phyloP scores from a whole-genome alignment of 768 basidiomycete genomes.

The Tulasnella sp. region DNA sequence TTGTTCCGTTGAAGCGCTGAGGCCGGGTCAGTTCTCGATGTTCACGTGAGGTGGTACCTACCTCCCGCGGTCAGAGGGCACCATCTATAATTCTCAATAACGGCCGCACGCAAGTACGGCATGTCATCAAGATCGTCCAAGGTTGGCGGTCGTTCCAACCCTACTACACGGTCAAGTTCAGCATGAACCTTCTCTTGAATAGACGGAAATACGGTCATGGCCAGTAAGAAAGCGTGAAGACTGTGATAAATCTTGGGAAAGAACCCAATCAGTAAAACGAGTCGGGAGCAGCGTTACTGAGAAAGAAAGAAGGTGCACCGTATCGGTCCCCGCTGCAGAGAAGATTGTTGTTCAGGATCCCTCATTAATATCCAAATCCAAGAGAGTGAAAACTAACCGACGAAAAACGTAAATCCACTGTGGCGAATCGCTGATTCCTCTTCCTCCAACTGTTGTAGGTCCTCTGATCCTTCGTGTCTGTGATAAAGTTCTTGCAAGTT shows the following conservation, averaged over 20 bases:
- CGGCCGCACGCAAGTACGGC: conserved; percentile 23
- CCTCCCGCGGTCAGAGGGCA: conserved; percentile 5
- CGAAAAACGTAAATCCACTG: background rate
- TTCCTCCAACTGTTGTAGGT: background rate
- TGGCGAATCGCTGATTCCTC: background rate
- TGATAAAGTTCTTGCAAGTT: background rate
- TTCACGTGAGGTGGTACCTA: background rate
- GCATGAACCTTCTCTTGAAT: conserved; percentile 33
- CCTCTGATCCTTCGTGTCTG: background rate
- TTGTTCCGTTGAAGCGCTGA: too few species aligned
- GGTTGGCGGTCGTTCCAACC: conserved; percentile 28
- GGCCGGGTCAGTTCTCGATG: too few species aligned
- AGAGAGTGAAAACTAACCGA: background rate
- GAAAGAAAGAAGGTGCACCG: background rate
- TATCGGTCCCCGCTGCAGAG: background rate
- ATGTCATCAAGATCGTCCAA: conserved; percentile 22
- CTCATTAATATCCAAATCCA: background rate
- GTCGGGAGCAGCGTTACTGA: too few species aligned
- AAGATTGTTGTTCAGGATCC: too few species aligned
- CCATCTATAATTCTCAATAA: conserved; percentile 24
- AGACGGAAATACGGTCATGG: conserved; percentile 34
- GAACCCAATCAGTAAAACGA: background rate
- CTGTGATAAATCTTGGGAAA: background rate
- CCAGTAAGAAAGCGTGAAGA: conserved; percentile 15
- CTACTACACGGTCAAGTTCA: conserved; percentile 33